Evolutionary conservation across 176 grass and related monocot species (phyloP).

Genomic region (Juncus inflexus): DNA sequence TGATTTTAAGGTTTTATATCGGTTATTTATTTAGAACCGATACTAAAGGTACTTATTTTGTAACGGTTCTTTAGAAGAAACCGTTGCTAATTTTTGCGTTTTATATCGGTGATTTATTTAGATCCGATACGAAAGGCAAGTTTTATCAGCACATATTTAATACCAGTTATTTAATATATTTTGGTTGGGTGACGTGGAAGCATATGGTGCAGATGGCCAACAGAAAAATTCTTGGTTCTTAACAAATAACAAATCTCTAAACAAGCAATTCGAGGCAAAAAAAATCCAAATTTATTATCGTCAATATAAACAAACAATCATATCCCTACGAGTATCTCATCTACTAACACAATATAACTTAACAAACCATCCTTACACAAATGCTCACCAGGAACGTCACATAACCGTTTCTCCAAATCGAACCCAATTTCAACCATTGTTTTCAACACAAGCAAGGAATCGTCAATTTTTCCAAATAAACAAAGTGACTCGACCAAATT

Average conservation of each 20-base stretch:
- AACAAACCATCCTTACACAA: slow-evolving; percentile 35
- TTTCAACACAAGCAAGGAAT: slow-evolving; percentile 57
- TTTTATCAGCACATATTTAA: no score
- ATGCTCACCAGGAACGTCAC: slow-evolving; percentile 43
- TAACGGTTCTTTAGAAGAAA: no score
- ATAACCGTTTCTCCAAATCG: slow-evolving; percentile 29
- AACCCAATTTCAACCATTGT: slow-evolving; percentile 65
- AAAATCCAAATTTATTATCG: neutral
- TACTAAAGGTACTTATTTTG: no score
- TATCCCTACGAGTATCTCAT: slow-evolving; percentile 45
- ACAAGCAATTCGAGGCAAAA: neutral
- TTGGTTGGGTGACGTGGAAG: no score
- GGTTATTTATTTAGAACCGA: no score
- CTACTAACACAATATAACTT: slow-evolving; percentile 26
- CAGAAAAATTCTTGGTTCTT: no score
- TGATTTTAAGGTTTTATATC: no score
- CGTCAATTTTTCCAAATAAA: slow-evolving; percentile 35
- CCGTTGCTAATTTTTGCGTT: no score
- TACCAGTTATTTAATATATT: no score
- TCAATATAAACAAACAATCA: slow-evolving; percentile 9
- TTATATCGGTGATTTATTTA: no score
- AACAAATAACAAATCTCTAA: neutral
- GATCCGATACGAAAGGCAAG: no score
- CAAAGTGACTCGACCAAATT: slow-evolving; percentile 41
- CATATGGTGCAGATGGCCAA: no score